Conservation (phyloP, 192 early-diverging fungal genomes). For the Coemansia sp. region DNA sequence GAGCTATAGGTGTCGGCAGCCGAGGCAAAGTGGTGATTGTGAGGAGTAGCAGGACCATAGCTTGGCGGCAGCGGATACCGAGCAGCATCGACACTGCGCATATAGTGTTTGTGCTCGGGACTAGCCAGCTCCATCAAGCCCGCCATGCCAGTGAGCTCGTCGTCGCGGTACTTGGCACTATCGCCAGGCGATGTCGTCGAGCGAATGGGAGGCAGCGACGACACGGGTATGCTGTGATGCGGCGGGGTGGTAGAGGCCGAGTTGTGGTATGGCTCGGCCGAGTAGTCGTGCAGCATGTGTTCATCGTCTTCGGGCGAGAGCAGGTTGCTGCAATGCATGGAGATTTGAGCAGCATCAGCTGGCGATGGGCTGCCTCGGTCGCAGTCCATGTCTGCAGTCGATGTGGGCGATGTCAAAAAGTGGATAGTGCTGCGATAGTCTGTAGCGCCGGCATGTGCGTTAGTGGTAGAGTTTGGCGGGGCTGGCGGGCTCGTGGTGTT, state of each 20-base stretch:
- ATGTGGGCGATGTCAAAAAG: constrained; percentile 47
- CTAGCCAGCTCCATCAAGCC: constrained; percentile 53
- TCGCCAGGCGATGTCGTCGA: background rate
- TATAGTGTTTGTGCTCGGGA: constrained; percentile 17
- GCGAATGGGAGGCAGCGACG: constrained; percentile 34
- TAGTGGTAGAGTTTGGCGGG: constrained; percentile 3
- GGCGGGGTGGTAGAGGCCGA: constrained; percentile 18
- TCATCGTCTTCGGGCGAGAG: constrained; percentile 19
- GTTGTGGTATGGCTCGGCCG: constrained; percentile 6
- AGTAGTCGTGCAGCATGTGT: constrained; percentile 6
- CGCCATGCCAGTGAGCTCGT: constrained; percentile 51
- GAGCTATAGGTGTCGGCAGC: constrained; percentile 26
- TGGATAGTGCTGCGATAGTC: constrained; percentile 51
- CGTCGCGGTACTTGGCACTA: constrained; percentile 37
- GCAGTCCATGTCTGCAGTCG: constrained; percentile 28
- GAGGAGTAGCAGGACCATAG: background rate
- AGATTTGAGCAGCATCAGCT: constrained; percentile 10
- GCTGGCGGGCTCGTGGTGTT: background rate
- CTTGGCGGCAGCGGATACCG: constrained; percentile 3
- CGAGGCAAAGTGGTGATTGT: constrained; percentile 13
- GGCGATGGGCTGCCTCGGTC: constrained; percentile 8
- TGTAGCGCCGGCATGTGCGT: constrained; percentile 11
- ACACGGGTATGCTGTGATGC: constrained; percentile 23
- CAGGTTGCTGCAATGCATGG: constrained; percentile 38
- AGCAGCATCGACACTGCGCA: constrained; percentile 22